Conservation (phyloP, 768 basidiomycete genomes). For the Pleurotus pulmonarius region DNA sequence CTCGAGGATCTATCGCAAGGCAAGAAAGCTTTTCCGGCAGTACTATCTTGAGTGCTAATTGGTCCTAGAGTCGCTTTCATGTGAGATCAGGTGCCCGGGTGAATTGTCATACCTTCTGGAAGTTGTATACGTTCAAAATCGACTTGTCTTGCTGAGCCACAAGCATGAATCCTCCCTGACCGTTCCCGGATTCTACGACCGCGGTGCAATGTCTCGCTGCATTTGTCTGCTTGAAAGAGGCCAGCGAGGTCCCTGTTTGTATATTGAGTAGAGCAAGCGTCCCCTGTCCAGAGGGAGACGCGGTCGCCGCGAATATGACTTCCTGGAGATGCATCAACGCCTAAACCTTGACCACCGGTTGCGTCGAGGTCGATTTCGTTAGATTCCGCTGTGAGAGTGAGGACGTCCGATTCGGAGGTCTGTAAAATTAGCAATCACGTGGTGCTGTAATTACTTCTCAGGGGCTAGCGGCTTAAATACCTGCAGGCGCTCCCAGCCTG, state of each 20-base stretch:
- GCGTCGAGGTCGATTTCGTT: background rate
- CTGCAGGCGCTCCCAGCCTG: too few relatives aligned
- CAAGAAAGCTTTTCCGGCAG: constrained; percentile 88
- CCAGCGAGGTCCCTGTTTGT: constrained; percentile 66
- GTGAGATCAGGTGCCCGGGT: background rate
- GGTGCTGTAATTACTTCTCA: background rate
- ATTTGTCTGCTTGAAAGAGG: constrained; percentile 88
- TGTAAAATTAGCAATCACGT: background rate
- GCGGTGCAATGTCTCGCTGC: constrained; percentile 64
- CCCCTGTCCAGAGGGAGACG: constrained; percentile 54
- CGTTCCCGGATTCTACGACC: constrained; percentile 60
- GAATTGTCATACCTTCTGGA: constrained; percentile 75
- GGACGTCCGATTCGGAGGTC: too few relatives aligned
- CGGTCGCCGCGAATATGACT: constrained; percentile 59
- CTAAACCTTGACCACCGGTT: background rate
- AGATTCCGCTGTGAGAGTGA: too few relatives aligned
- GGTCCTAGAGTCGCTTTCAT: constrained; percentile 56
- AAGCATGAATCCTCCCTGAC: constrained; percentile 80
- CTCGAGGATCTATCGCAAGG: constrained; percentile 68
- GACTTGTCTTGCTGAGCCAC: constrained; percentile 88
- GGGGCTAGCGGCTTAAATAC: background rate
- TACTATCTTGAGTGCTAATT: constrained; percentile 80
- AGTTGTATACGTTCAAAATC: constrained; percentile 85
- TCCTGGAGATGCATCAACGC: constrained; percentile 64
- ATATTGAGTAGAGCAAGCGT: constrained; percentile 78